Evolutionary conservation across 768 basidiomycete genomes (phyloP), one percentile per base, ranked within the genome.

Genomic region (Pleurotus pulmonarius): DNA sequence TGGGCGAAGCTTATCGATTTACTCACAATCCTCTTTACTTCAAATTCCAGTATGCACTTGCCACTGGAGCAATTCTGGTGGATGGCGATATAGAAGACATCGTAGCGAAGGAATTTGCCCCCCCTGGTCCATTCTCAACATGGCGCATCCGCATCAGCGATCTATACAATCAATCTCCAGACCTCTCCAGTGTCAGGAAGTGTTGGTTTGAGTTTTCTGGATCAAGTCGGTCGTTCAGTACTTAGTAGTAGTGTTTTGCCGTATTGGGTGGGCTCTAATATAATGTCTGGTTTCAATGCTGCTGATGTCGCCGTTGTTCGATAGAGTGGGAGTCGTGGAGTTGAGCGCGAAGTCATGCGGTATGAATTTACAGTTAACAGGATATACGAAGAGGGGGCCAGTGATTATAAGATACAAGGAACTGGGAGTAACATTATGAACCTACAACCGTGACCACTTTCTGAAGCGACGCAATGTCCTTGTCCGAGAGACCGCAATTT

Each of bases 191-290:
- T 13, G 18, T 47, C n/a, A 47, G 22, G 7, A 47, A 7, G 22
- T 25, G 46, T 47, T 47, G 46, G 46, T 47, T 47, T 22, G 46
- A 47, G 24, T 47, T 47, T 24, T 47, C 46, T 47, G 46, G 46
- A n/a, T 47, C 46, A 22, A 25, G 18, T 24, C 20, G 46, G 24
- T 18, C 46, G n/a, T 47, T 47, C 24, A 47, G 41, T 43, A 20
- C 1, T 20, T 20, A 20, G 20, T 20, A 20, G 20, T 20, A 43
- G 26, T 29, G 26, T 29, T 29, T 29, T 29, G 9, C 7, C 9
- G 6, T 29, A 6, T 29, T 20, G 20, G 20, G 20, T 20, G 20
- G 20, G 20, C 20, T 20, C 20, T 20, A 20, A 20, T 20, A 20
- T 20, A 20, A 20, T 20, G 20, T 20, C 20, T 20, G 20, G 20